These are phyloP conservation scores for Pyrus pyrifolia DNA, from an alignment of 306 rosid genomes.

Conservation along the genomic window DNA sequence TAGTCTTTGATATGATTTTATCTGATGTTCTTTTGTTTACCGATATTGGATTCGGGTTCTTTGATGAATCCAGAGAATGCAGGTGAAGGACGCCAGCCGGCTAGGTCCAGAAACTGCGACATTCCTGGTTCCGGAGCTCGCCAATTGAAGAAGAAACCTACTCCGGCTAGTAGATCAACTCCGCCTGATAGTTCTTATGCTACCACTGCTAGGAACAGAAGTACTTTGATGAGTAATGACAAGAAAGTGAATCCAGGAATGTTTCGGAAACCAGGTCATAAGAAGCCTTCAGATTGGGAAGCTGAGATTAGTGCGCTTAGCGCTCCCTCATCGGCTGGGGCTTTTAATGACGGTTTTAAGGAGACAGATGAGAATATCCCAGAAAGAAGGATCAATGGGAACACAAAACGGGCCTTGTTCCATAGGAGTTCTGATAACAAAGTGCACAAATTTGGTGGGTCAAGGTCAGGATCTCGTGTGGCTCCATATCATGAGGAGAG, in stretches of 20 bases:
- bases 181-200: constrained; percentile 53
- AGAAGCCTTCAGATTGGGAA: constrained; percentile 44
- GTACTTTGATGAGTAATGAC: constrained; percentile 28
- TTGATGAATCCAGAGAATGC: constrained; percentile 44
- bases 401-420: constrained; percentile 42
- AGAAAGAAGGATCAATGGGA: constrained; percentile 41
- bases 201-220: constrained; percentile 47
- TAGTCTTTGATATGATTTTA: neutral
- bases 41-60: neutral
- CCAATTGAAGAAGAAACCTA: constrained; percentile 40
- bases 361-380: constrained; percentile 42
- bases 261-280: constrained; percentile 39
- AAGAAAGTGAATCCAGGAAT: constrained; percentile 35
- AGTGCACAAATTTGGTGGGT: constrained; percentile 43
- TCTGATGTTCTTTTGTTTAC: neutral
- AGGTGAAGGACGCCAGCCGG: constrained; percentile 49
- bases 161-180: constrained; percentile 33
- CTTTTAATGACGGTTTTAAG: constrained; percentile 25
- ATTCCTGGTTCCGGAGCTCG: constrained; percentile 38
- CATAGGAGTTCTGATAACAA: constrained; percentile 43
- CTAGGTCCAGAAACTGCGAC: constrained; percentile 41
- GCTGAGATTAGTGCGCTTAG: constrained; percentile 36
- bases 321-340: constrained; percentile 23
- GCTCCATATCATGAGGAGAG: constrained; percentile 69
- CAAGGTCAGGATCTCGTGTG: constrained; percentile 74